Conservation (phyloP, 2,329 filamentous ascomycete species). For the Phaeophleospora eucalypticola region DNA sequence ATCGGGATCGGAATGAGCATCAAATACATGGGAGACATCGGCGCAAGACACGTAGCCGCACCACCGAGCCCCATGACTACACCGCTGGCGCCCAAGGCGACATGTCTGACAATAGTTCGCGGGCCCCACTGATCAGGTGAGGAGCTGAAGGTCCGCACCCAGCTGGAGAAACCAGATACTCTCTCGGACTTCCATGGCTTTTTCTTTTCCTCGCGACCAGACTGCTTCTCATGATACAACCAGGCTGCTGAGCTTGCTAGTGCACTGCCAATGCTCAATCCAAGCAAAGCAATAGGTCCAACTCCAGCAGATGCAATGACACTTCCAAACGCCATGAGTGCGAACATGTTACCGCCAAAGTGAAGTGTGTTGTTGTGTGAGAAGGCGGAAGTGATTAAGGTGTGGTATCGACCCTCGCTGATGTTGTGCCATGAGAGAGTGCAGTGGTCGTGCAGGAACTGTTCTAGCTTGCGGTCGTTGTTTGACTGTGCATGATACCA, state of each 20-base stretch:
- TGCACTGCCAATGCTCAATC: background rate
- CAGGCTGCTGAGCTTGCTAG: conserved; percentile 24
- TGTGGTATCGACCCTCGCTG: conserved; percentile 34
- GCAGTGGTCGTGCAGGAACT: conserved; percentile 29
- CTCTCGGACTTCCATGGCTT: background rate
- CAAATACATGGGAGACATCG: conserved; percentile 31
- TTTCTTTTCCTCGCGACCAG: background rate
- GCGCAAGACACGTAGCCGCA: conserved; percentile 38
- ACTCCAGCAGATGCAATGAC: conserved; percentile 12
- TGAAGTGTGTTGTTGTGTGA: conserved; percentile 37
- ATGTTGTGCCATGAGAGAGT: conserved; percentile 30
- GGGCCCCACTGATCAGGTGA: too few relatives aligned
- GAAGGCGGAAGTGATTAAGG: conserved; percentile 39
- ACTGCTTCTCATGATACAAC: conserved; percentile 15
- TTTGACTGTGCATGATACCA: conserved; percentile 31
- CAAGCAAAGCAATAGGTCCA: background rate
- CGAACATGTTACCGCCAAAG: conserved; percentile 41
- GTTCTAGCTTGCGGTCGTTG: conserved; percentile 19
- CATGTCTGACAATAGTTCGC: background rate
- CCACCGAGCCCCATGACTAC: conserved; percentile 39
- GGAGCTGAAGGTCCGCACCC: too few relatives aligned
- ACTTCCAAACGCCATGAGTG: conserved; percentile 25
- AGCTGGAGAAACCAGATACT: too few relatives aligned
- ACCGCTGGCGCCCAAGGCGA: conserved; percentile 39
- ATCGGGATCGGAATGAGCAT: conserved; percentile 37